These are phyloP conservation scores for Albophoma yamanashiensis DNA, from an alignment of 2,329 filamentous ascomycete genomes.

Conservation along the genomic window DNA sequence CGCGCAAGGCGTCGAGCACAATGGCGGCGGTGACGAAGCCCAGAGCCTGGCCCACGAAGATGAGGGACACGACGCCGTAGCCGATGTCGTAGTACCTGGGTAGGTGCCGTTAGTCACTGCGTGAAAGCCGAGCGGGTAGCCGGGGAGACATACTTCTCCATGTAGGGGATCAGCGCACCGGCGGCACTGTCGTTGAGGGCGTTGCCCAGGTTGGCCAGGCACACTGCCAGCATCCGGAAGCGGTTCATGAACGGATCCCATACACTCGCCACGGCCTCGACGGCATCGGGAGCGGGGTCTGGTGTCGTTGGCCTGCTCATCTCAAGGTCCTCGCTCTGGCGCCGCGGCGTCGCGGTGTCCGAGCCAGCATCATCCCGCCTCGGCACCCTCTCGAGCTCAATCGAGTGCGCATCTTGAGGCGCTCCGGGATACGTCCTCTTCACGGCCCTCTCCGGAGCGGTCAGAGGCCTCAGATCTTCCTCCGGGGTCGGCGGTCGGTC, in stretches of 20 bases:
- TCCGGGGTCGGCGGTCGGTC: conserved; percentile 6
- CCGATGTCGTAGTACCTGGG: conserved; percentile 57
- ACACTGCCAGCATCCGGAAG: conserved; percentile 54
- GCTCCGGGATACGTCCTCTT: conserved; percentile 28
- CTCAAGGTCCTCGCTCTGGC: conserved; percentile 30
- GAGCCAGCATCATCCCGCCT: conserved; percentile 1
- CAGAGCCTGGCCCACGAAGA: conserved; percentile 68
- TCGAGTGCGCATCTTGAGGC: conserved; percentile 17
- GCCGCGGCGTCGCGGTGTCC: conserved; percentile 4
- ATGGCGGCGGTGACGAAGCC: conserved; percentile 68
- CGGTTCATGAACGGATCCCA: conserved; percentile 57
- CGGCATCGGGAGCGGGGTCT: conserved; percentile 19
- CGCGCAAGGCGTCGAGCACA: conserved; percentile 52
- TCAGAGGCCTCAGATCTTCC: conserved; percentile 12
- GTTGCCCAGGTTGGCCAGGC: conserved; percentile 55
- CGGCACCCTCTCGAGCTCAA: conserved; percentile 17
- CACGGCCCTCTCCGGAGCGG: conserved; percentile 23
- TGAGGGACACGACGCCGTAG: conserved; percentile 69
- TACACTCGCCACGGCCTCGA: conserved; percentile 42
- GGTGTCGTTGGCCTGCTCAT: conserved; percentile 42
- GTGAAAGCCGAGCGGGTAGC: background rate
- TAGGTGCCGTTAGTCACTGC: background rate
- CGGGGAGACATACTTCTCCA: conserved; percentile 43
- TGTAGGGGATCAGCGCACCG: conserved; percentile 71
- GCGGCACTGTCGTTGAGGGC: conserved; percentile 67